A percentile compares a stretch with the other conserved stretches of the same genome.
Conservation (phyloP, 2,329 filamentous ascomycete species). For the Fusarium sp. region DNA sequence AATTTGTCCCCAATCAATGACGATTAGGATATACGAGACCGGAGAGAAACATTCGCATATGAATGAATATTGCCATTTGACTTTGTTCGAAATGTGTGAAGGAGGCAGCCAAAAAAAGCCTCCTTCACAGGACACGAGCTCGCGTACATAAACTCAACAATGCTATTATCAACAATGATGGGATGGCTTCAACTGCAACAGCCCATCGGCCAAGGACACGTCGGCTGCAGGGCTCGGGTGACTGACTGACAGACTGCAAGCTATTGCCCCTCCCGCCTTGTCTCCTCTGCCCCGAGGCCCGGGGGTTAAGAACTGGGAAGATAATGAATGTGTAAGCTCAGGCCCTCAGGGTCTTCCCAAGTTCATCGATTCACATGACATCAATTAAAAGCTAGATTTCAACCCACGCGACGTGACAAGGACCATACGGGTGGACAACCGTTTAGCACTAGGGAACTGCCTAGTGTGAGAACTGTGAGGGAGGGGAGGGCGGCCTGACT, state of each 20-base stretch:
- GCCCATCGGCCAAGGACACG: slow-evolving; percentile 26
- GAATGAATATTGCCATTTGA: not conserved
- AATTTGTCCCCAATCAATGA: slow-evolving; percentile 9
- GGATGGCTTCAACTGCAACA: slow-evolving; percentile 16
- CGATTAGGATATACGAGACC: slow-evolving; percentile 31
- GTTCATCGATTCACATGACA: slow-evolving; percentile 40
- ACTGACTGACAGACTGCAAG: slow-evolving; percentile 5
- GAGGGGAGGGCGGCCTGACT: slow-evolving; percentile 11
- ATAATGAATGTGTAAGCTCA: slow-evolving; percentile 3
- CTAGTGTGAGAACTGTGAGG: slow-evolving; percentile 4
- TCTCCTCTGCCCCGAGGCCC: not conserved
- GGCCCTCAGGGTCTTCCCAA: slow-evolving; percentile 19
- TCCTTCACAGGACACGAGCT: slow-evolving; percentile 3
- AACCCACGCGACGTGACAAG: slow-evolving; percentile 27
- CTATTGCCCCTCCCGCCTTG: slow-evolving; percentile 4
- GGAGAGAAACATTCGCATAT: slow-evolving; percentile 4
- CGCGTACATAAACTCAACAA: slow-evolving; percentile 20
- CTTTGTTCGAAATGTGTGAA: not conserved
- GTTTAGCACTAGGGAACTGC: slow-evolving; percentile 21
- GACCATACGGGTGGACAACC: slow-evolving; percentile 30
- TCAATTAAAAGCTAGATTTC: slow-evolving; percentile 23
- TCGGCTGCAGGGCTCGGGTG: slow-evolving; percentile 17
- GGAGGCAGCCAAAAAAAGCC: slow-evolving; percentile 11
- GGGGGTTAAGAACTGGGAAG: not conserved
- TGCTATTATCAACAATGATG: slow-evolving; percentile 4